Conservation (phyloP, 2,329 filamentous ascomycete genomes). For the Knufia petricola region DNA sequence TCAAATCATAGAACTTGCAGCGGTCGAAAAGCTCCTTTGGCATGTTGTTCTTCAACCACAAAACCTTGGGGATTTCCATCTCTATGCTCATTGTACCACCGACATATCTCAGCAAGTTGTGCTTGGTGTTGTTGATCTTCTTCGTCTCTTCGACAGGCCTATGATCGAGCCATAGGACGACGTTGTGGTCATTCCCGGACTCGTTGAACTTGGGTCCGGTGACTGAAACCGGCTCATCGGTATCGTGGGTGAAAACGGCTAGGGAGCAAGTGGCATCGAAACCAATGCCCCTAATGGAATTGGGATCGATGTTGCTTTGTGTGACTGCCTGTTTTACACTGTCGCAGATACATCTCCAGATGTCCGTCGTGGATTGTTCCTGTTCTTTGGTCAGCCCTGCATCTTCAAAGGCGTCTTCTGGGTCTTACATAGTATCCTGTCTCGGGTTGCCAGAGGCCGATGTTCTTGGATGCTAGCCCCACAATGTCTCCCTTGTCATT, state of each 20-base stretch:
- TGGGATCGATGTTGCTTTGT: conserved; percentile 68
- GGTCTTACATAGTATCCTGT: conserved; percentile 62
- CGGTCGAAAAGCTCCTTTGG: conserved; percentile 76
- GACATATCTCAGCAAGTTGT: conserved; percentile 90
- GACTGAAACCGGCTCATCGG: conserved; percentile 81
- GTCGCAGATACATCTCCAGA: conserved; percentile 88
- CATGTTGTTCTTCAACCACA: conserved; percentile 99
- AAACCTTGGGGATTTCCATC: conserved; percentile 97
- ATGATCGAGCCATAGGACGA: conserved; percentile 96
- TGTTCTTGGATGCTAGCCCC: conserved; percentile 59
- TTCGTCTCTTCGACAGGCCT: conserved; percentile 82
- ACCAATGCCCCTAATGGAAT: conserved; percentile 75
- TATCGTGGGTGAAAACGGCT: conserved; percentile 78
- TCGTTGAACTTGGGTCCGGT: conserved; percentile 78
- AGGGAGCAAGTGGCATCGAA: conserved; percentile 99
- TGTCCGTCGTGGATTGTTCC: conserved; percentile 98
- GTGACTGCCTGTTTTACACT: conserved; percentile 74
- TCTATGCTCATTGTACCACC: conserved; percentile 98
- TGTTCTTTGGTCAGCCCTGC: conserved; percentile 25
- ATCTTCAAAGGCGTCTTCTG: background rate
- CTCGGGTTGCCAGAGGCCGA: conserved; percentile 71
- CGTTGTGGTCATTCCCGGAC: conserved; percentile 76
- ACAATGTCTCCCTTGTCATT: conserved; percentile 83
- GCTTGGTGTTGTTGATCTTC: conserved; percentile 83
- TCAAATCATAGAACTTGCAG: conserved; percentile 95